Evolutionary conservation across 1,284 basidiomycete genomes (phyloP).

Genomic region (Melampsora abietis-canadensis): DNA sequence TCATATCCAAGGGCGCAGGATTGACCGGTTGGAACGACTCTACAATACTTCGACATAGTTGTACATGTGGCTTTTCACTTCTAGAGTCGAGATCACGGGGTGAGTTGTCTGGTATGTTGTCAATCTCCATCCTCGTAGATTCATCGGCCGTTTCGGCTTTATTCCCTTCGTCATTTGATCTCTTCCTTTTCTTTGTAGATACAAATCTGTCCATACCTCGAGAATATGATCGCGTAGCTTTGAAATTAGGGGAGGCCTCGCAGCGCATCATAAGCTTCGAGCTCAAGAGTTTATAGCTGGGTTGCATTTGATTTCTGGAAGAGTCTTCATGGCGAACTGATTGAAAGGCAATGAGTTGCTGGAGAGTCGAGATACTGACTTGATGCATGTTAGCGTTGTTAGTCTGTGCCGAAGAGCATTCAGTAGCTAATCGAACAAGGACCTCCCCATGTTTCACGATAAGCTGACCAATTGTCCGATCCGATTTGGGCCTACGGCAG

Average conservation of each 20-base stretch:
- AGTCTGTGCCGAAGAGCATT: neutral
- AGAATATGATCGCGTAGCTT: neutral
- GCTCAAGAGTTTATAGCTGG: conserved; percentile 32
- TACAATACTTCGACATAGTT: neutral
- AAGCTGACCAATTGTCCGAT: conserved; percentile 14
- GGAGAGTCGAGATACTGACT: neutral
- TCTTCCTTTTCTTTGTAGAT: neutral
- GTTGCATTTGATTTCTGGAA: neutral
- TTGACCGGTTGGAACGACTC: neutral
- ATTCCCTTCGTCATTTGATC: neutral
- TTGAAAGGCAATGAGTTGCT: neutral
- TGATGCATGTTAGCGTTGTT: neutral
- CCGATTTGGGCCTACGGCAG: conserved; percentile 9
- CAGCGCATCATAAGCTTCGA: conserved; percentile 11
- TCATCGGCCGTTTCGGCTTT: neutral
- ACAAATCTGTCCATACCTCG: neutral
- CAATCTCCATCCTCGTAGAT: conserved; percentile 1
- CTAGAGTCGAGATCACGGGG: too few species aligned
- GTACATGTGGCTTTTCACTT: neutral
- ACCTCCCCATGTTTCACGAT: conserved; percentile 26
- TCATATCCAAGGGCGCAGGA: neutral
- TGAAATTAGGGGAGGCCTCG: conserved; percentile 21
- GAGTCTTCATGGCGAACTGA: neutral
- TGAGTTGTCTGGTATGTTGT: neutral
- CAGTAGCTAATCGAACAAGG: neutral